These are phyloP conservation scores for Neonectria punicea DNA, from an alignment of 2,329 filamentous ascomycete genomes.

Conservation along the genomic window DNA sequence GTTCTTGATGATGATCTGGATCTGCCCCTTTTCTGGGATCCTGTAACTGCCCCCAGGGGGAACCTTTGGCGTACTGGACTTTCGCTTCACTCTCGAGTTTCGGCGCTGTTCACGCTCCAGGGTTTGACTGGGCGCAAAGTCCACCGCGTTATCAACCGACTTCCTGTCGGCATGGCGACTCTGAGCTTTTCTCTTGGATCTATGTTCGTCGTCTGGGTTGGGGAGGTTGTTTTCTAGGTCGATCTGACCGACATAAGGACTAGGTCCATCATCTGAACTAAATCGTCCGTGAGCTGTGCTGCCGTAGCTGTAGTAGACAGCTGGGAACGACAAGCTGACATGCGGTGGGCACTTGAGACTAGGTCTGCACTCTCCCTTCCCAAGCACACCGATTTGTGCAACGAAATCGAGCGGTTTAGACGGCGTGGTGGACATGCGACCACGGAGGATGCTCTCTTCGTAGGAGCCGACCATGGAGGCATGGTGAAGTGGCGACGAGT, in stretches of 20 bases:
- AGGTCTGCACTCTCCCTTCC: slow-evolving; percentile 87
- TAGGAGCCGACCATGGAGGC: slow-evolving; percentile 98
- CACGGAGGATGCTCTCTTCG: slow-evolving; percentile 94
- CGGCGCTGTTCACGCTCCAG: slow-evolving; percentile 39
- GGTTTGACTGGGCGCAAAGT: slow-evolving; percentile 33
- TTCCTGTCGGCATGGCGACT: slow-evolving; percentile 54
- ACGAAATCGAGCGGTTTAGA: slow-evolving; percentile 93
- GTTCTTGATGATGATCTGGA: slow-evolving; percentile 98
- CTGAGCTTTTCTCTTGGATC: slow-evolving; percentile 61
- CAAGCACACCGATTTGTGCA: slow-evolving; percentile 93
- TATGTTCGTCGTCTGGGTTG: slow-evolving; percentile 59
- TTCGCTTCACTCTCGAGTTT: slow-evolving; percentile 60
- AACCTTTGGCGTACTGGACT: slow-evolving; percentile 62
- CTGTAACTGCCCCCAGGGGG: slow-evolving; percentile 91
- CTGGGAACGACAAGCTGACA: slow-evolving; percentile 89
- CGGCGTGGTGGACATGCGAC: slow-evolving; percentile 95
- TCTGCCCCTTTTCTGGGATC: slow-evolving; percentile 91
- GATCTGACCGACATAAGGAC: slow-evolving; percentile 93
- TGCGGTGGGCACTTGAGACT: slow-evolving; percentile 88
- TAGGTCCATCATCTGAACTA: slow-evolving; percentile 84
- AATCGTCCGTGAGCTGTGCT: slow-evolving; percentile 71
- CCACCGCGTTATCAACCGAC: slow-evolving; percentile 40
- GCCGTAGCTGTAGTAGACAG: slow-evolving; percentile 94
- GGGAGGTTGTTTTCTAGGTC: slow-evolving; percentile 86
- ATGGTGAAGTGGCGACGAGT: slow-evolving; percentile 82